Evolutionary conservation across 495 filamentous ascomycete species (phyloP), one percentile per base, ranked within the genome.

Genomic region (Cercophora samala): DNA sequence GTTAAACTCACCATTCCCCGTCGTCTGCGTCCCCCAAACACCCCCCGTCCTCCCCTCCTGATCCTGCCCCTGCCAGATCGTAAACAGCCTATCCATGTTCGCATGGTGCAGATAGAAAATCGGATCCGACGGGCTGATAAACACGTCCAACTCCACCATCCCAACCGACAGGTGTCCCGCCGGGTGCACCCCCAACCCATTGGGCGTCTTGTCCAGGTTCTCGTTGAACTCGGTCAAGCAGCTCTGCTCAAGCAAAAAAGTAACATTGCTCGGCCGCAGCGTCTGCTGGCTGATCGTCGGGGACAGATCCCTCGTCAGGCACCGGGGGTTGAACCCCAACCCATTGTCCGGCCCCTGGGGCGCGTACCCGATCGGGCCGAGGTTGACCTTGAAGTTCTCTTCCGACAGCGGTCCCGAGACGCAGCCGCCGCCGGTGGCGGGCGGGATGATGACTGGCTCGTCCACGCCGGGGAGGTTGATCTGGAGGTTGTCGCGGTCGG

Each of bases 101-200:
- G 80, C 82, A 73, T 91, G 89, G 70, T 90, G 87, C 23, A 87
- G 77, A 77, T 58, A 91, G 74, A 91, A 91, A 0, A 80, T 79
- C n/a, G 88, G 87, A 63, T 90, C 88, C 18, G 82, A 82, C 2
- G 87, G 84, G 26, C 81, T 85, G 15, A 76, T 78, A 72, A 79
- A 89, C 21, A 84, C 74, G 74, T 89, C 88, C 32, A 71, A 66
- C 17, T 67, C 68, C 21, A 67, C 59, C 18, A 46, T n/a, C 3
- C 74, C 74, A 13, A 76, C 52, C 68, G 65, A 70, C 13, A 62
- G 70, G 46, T 75, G 74, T 2, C 72, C 72, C 13, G 67, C 63
- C 0, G 61, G 46, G 60, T 76, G 74, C 64, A 67, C 22, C 3
- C 68, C 68, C 5, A 68, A 67, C 53, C 53, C 53, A n/a, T 18